Base-by-base conservation (phyloP, 2,329 filamentous ascomycete genomes). In the Lecanicillium sp. region DNA sequence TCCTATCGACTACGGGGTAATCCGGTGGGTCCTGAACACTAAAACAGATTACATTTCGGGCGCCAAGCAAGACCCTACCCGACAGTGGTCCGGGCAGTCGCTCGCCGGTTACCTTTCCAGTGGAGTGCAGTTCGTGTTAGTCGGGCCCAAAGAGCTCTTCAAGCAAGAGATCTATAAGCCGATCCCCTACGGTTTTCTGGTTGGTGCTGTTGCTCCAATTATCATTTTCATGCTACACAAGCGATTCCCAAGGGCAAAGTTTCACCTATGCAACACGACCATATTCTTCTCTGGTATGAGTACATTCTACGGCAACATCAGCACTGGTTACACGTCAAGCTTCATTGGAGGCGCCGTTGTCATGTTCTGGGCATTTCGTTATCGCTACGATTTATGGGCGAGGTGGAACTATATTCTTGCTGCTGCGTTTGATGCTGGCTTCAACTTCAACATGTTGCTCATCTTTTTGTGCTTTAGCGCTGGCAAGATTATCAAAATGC, bases 381-480 rank as follows among this genome's bases (percentile, higher is more conserved):
- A 74, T 26, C 67, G 74, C 12, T 80, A 79, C 49, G 67, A 76
- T 46, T 62, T 79, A 7, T 83, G 78, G 78, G 73, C 75, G 40
- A 63, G 73, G 14, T 83, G 81, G 60, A 81, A 81, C 53, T 83
- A 81, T 54, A 72, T 83, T 27, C 59, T 82, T 14, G 79, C 77
- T 0, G 79, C 78, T 1, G 78, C 79, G 1, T 78, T 81, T 54
- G 79, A 83, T 59, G 77, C 78, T 0, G 79, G 77, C 0, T 83
- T 79, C 58, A 83, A 83, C 58, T 64, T 82, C 17, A 79, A 80
- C 52, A 71, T 81, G 71, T 54, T 83, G 51, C 63, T 82, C 15
- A 73, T 81, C n/a, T 83, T 82, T 58, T 58, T 82, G 50, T 75
- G 74, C 51, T 79, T 82, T 54, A 74, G 77, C 1, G 72, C 73